These are phyloP conservation scores for Westerdykella ornata DNA, from an alignment of 2,329 filamentous ascomycete genomes.

Conservation along the genomic window DNA sequence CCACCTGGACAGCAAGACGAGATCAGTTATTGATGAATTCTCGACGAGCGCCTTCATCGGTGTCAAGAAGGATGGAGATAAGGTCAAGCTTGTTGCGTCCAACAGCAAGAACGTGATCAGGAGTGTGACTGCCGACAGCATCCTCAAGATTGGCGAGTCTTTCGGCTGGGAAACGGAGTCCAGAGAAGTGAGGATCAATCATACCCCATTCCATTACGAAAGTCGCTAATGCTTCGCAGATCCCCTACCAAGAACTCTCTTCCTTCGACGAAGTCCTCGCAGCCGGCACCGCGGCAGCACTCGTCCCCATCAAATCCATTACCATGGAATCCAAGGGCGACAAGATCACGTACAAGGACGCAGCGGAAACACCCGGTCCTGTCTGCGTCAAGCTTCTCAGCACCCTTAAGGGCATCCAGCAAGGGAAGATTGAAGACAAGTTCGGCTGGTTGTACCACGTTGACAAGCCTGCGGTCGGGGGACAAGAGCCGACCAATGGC, in stretches of 20 bases:
- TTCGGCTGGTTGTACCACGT: slow-evolving; percentile 63
- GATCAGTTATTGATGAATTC: slow-evolving; percentile 90
- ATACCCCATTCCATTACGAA: background rate
- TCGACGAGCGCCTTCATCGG: slow-evolving; percentile 92
- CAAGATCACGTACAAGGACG: slow-evolving; percentile 51
- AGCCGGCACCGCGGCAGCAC: slow-evolving; percentile 80
- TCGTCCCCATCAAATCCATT: slow-evolving; percentile 89
- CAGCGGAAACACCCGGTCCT: slow-evolving; percentile 63
- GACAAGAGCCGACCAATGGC: slow-evolving; percentile 14
- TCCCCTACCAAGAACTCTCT: slow-evolving; percentile 58
- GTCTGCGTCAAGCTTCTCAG: slow-evolving; percentile 65
- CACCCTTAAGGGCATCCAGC: slow-evolving; percentile 78
- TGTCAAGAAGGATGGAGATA: slow-evolving; percentile 54
- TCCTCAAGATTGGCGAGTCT: slow-evolving; percentile 66
- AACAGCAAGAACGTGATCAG: slow-evolving; percentile 83
- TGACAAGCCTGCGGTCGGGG: slow-evolving; percentile 36
- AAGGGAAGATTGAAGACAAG: slow-evolving; percentile 67
- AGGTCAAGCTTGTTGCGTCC: slow-evolving; percentile 73
- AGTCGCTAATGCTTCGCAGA: slow-evolving; percentile 39
- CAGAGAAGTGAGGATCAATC: slow-evolving; percentile 50
- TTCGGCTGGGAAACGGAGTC: slow-evolving; percentile 82
- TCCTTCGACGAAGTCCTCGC: slow-evolving; percentile 77
- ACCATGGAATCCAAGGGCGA: slow-evolving; percentile 58
- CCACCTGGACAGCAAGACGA: slow-evolving; percentile 78
- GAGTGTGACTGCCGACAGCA: slow-evolving; percentile 74